Conservation (phyloP, 345 rosid species). For the Abelmoschus esculentus region DNA sequence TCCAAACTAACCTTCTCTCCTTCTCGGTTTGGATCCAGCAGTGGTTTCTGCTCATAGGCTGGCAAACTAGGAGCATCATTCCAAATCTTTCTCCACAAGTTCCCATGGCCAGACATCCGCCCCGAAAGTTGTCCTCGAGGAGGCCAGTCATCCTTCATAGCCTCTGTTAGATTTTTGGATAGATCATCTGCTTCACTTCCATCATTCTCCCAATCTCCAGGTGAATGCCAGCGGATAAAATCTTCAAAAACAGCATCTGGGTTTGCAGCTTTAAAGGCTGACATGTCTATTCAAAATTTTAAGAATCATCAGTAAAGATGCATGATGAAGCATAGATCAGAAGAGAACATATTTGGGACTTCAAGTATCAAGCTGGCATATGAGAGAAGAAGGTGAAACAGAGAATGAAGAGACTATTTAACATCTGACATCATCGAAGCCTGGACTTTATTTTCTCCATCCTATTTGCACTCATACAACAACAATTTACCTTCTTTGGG, state of each 20-base stretch:
- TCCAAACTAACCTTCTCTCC: constrained; percentile 72
- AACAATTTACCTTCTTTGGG: neutral
- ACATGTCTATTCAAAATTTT: constrained; percentile 58
- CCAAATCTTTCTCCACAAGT: constrained; percentile 85
- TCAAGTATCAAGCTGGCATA: constrained; percentile 8
- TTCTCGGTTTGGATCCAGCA: constrained; percentile 80
- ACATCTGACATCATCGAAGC: neutral
- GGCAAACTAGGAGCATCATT: constrained; percentile 70
- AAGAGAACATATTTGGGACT: neutral
- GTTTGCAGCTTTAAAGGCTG: constrained; percentile 98
- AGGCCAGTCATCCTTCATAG: constrained; percentile 60
- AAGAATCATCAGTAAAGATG: neutral
- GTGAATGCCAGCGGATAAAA: constrained; percentile 98
- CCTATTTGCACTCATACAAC: neutral
- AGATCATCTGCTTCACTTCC: constrained; percentile 31
- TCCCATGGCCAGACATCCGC: constrained; percentile 89
- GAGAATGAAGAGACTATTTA: neutral
- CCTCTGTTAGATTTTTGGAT: constrained; percentile 29
- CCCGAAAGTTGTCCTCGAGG: constrained; percentile 82
- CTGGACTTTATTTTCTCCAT: neutral
- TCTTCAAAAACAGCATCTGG: constrained; percentile 90
- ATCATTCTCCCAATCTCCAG: constrained; percentile 82
- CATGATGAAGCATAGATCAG: neutral
- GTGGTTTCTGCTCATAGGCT: constrained; percentile 77
- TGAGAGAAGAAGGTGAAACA: neutral